A percentile compares a stretch with the other conserved stretches of the same genome.
These are phyloP conservation scores for Monilinia aucupariae DNA, from an alignment of 2,329 filamentous ascomycete genomes.

Conservation along the genomic window DNA sequence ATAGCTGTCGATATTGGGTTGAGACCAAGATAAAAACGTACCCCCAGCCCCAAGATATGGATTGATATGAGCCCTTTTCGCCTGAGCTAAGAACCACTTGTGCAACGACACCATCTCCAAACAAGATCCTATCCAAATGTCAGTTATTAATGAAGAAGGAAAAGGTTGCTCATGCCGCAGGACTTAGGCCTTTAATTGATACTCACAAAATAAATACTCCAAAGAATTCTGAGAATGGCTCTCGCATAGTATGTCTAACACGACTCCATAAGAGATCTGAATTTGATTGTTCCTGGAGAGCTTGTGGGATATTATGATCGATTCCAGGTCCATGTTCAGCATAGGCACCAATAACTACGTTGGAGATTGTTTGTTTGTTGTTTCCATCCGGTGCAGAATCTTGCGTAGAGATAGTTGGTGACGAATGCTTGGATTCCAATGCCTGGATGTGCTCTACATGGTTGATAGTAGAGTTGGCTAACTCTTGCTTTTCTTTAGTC, in stretches of 20 bases:
- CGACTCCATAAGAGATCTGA: conserved; percentile 29
- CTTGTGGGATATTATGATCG: conserved; percentile 35
- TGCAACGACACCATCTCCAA: conserved; percentile 64
- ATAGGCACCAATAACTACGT: conserved; percentile 16
- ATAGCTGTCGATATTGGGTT: neutral
- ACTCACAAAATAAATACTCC: conserved; percentile 56
- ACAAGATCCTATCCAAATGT: conserved; percentile 39
- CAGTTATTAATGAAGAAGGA: neutral
- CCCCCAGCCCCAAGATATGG: conserved; percentile 34
- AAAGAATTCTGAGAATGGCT: conserved; percentile 58
- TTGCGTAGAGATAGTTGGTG: conserved; percentile 5
- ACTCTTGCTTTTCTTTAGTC: neutral
- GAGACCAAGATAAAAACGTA: conserved; percentile 9
- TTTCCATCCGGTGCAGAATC: neutral
- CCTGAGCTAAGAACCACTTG: conserved; percentile 52
- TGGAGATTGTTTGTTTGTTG: neutral
- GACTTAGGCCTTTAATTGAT: neutral
- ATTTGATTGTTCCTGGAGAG: conserved; percentile 26
- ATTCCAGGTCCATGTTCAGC: conserved; percentile 35
- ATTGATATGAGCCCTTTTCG: conserved; percentile 29
- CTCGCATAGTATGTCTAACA: conserved; percentile 23
- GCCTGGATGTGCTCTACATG: neutral
- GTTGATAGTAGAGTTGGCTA: neutral
- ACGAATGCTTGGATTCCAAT: neutral
- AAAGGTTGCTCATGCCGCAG: neutral